Conservation (phyloP, 2,329 filamentous ascomycete species). For the Pseudogymnoascus destructans region DNA sequence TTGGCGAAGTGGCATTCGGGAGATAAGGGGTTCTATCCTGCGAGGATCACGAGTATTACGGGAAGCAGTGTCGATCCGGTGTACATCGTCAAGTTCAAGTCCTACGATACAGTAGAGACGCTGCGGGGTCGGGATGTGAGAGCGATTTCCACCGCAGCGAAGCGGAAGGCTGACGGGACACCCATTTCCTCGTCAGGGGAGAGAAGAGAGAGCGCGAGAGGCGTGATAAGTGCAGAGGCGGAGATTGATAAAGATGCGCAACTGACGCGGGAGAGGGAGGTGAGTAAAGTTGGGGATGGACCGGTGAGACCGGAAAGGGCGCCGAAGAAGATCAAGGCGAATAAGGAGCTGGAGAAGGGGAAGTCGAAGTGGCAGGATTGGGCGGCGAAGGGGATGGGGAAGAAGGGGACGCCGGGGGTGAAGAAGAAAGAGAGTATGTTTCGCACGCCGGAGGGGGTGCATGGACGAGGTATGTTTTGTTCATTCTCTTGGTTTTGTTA, state of each 20-base stretch:
- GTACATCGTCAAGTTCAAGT: constrained; percentile 91
- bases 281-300: constrained; percentile 48
- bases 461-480: constrained; percentile 60
- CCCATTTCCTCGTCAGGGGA: constrained; percentile 31
- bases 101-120: constrained; percentile 74
- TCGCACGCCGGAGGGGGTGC: constrained; percentile 73
- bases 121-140: constrained; percentile 72
- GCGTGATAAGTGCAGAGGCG: constrained; percentile 27
- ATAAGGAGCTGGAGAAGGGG: constrained; percentile 77
- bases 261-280: constrained; percentile 47
- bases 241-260: constrained; percentile 54
- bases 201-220: constrained; percentile 19
- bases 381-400: constrained; percentile 60
- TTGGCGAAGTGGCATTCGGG: constrained; percentile 84
- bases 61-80: constrained; percentile 83
- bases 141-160: constrained; percentile 57
- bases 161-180: constrained; percentile 75
- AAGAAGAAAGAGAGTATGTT: constrained; percentile 93
- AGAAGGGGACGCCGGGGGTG: constrained; percentile 32
- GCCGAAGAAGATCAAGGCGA: constrained; percentile 80
- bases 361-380: constrained; percentile 96
- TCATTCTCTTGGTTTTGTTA: constrained; percentile 10
- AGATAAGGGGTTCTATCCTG: constrained; percentile 83
- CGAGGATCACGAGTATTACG: constrained; percentile 84
- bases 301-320: constrained; percentile 51